Percentiles rank a stretch among this genome's conserved stretches.
These are phyloP conservation scores for Friedmanniomyces simplex DNA, from an alignment of 495 filamentous ascomycete species.

Conservation along the genomic window DNA sequence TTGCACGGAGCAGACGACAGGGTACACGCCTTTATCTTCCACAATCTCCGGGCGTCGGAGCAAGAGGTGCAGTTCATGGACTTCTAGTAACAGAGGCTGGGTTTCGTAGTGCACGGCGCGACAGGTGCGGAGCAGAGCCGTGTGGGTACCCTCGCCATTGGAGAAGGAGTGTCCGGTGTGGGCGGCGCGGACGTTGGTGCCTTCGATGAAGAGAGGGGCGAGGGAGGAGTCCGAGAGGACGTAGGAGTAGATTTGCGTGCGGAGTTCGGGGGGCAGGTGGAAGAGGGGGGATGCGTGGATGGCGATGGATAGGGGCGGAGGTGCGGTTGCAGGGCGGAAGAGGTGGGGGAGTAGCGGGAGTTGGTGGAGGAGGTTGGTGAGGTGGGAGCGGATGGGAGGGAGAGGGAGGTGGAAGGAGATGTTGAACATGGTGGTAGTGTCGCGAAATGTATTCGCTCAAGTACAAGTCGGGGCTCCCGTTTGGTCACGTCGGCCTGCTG, in stretches of 20 bases:
- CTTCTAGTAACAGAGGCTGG: not conserved
- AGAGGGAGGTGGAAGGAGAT: too few relatives aligned
- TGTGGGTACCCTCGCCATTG: not conserved
- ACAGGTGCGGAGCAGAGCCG: not conserved
- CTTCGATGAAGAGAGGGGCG: not conserved
- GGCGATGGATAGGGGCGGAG: too few relatives aligned
- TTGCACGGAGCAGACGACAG: not conserved
- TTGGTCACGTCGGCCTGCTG: too few relatives aligned
- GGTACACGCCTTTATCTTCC: not conserved
- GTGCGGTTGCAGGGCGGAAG: too few relatives aligned
- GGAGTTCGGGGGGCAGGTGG: not conserved
- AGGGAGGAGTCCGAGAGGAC: not conserved
- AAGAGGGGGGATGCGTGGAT: too few relatives aligned
- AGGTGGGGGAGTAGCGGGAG: too few relatives aligned
- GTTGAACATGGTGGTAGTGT: too few relatives aligned
- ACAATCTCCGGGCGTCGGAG: not conserved
- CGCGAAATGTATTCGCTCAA: too few relatives aligned
- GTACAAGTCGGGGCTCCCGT: too few relatives aligned
- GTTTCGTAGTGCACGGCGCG: not conserved
- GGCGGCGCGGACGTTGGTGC: not conserved
- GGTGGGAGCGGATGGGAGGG: too few relatives aligned
- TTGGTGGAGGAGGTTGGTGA: too few relatives aligned
- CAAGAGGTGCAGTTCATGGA: not conserved
- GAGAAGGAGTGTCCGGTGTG: not conserved
- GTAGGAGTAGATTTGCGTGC: not conserved